Evolutionary conservation across 164 flowering plant species (phyloP), one percentile per base, ranked within the genome.

Genomic region (Litsea cubeba): DNA sequence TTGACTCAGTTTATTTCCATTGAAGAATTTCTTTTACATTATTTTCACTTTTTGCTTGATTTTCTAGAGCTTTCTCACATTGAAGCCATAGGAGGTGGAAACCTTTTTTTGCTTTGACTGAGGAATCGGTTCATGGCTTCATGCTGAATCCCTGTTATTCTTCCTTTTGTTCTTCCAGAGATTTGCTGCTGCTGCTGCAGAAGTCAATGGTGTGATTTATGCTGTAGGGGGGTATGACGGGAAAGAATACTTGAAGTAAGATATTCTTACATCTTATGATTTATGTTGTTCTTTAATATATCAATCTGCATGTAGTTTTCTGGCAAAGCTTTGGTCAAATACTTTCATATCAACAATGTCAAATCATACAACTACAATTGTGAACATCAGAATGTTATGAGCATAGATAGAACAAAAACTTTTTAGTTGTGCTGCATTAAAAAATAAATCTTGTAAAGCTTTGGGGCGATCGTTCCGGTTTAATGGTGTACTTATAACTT

Each of bases 161-260:
- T 74, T 75, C 24, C 49, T 18, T 30, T 70, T 70, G 46, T 73
- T 79, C 30, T 74, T 77, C 26, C 89, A 95, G 98, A 81, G 98
- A 49, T 91, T 91, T 86, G 85, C 93, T 75, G 83, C 87, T 83
- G 90, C 92, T 73, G 90, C 98, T 4, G 89, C 75, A 17, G 96
- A 90, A 74, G 85, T 90, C 40, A 87, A 88, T 79, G 93, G 94
- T 75, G 89, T 72, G 24, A 50, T 93, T 12, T 95, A 93, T 85
- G 97, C 89, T 65, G 87, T 85, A 62, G 99, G 99, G 63, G 99
- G 99, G 71, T 95, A 65, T 80, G 91, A 95, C 79, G 98, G 96
- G 32, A 80, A 79, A 2, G 81, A 85, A n/a, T 95, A 95, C 76
- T 70, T 93, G 76, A 83, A 81, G 99, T 92, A 82, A 88, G 87